Evolutionary conservation across 306 rosid species (phyloP).

Genomic region (Citrullus amarus): DNA sequence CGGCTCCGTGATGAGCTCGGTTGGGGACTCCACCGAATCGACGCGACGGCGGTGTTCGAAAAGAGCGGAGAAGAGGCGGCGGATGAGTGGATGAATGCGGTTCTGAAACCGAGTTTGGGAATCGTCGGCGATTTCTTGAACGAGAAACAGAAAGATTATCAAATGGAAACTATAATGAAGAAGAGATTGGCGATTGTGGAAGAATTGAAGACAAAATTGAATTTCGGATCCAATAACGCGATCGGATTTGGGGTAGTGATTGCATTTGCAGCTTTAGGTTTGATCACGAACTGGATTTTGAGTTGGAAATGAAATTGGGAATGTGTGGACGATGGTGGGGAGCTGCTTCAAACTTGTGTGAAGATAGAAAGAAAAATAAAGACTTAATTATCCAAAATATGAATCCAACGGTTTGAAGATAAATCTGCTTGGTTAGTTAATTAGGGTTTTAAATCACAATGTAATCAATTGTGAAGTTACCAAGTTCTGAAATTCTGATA

Average conservation of each 20-base stretch:
- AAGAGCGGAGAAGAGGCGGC: neutral
- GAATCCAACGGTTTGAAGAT: no score
- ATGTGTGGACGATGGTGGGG: no score
- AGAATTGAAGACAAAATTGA: neutral
- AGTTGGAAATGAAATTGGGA: no score
- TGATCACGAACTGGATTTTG: neutral
- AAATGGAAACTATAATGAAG: neutral
- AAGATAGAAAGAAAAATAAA: no score
- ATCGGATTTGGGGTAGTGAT: neutral
- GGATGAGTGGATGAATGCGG: conserved; percentile 12
- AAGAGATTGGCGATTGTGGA: neutral
- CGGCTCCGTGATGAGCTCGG: conserved; percentile 9
- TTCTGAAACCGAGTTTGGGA: conserved; percentile 14
- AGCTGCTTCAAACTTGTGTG: no score
- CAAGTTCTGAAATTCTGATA: no score
- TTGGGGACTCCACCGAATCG: conserved; percentile 19
- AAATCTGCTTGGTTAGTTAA: no score
- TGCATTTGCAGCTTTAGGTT: neutral
- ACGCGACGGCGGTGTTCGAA: conserved; percentile 14
- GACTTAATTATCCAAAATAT: no score
- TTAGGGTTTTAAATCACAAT: no score
- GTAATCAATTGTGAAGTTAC: no score
- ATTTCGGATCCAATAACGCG: neutral
- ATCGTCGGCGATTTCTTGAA: neutral
- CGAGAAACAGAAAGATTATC: neutral